Evolutionary conservation across 106 monocot species (phyloP).

Genomic region (Cymbidium sinense): DNA sequence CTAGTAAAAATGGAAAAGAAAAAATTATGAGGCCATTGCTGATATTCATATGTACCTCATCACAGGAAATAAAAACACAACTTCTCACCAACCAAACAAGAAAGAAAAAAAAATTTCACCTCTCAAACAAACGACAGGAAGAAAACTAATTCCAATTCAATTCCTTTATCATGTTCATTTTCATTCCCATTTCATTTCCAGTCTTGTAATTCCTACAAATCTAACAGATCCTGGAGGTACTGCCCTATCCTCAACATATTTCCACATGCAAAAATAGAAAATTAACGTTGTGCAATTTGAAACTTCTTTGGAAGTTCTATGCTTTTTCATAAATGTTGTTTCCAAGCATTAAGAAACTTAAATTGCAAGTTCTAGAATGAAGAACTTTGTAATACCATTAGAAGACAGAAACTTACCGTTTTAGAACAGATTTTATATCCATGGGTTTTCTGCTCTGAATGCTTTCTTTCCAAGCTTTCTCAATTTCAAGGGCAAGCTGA

Average conservation of each 20-base stretch:
- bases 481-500: conserved; percentile 91
- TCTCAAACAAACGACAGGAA: neutral
- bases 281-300: neutral
- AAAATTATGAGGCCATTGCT: neutral
- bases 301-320: neutral
- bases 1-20: neutral
- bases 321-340: neutral
- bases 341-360: neutral
- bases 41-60: neutral
- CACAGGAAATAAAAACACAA: neutral
- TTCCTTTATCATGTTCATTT: neutral
- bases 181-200: neutral
- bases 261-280: neutral
- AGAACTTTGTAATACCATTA: neutral
- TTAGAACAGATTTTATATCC: conserved; percentile 65
- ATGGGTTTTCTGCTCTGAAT: conserved; percentile 44
- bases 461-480: conserved; percentile 70
- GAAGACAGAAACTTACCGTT: conserved; percentile 37
- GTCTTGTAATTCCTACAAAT: neutral
- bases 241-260: neutral
- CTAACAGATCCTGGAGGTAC: neutral
- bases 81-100: neutral
- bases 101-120: neutral
- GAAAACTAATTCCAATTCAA: neutral
- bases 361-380: neutral